Evolutionary conservation across 2,329 filamentous ascomycete genomes (phyloP).

Genomic region (Ophiocordyceps sinensis): DNA sequence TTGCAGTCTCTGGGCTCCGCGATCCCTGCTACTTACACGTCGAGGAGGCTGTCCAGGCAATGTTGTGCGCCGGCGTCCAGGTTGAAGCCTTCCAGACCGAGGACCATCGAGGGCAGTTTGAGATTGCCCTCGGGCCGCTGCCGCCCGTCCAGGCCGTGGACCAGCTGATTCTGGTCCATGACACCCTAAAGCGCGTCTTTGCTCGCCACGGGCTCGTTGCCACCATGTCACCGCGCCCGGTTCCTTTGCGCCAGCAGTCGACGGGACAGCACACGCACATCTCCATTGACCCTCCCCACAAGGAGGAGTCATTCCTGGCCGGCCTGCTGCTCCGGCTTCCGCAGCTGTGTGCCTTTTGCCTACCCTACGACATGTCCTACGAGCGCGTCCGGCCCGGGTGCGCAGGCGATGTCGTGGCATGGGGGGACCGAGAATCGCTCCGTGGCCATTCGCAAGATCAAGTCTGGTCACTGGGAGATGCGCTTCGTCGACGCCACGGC

Average conservation of each 20-base stretch:
- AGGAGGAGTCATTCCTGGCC: neutral
- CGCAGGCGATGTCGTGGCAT: neutral
- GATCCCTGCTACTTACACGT: slow-evolving; percentile 1
- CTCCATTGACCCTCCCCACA: neutral
- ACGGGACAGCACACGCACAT: neutral
- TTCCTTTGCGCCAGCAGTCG: neutral
- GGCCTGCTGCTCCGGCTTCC: neutral
- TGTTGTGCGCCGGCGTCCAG: slow-evolving; percentile 1
- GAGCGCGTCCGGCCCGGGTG: neutral
- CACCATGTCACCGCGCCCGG: slow-evolving; percentile 1
- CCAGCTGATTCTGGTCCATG: slow-evolving; percentile 3
- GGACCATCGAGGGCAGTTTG: slow-evolving; percentile 2
- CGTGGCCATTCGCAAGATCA: neutral
- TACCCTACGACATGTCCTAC: neutral
- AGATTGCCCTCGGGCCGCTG: slow-evolving; percentile 2
- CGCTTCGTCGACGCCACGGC: neutral
- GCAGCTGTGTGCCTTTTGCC: neutral
- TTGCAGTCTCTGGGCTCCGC: slow-evolving; percentile 1
- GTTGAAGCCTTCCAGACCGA: slow-evolving; percentile 3
- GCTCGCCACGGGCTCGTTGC: slow-evolving; percentile 1
- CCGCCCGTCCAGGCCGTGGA: slow-evolving; percentile 3
- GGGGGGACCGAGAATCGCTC: slow-evolving; percentile 3
- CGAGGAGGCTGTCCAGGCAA: slow-evolving; percentile 1
- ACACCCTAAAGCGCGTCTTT: slow-evolving; percentile 3
- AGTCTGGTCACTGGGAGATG: neutral